A percentile compares a stretch with the other conserved stretches of the same genome.
Conservation (phyloP, 345 rosid species). For the Salix caprea region DNA sequence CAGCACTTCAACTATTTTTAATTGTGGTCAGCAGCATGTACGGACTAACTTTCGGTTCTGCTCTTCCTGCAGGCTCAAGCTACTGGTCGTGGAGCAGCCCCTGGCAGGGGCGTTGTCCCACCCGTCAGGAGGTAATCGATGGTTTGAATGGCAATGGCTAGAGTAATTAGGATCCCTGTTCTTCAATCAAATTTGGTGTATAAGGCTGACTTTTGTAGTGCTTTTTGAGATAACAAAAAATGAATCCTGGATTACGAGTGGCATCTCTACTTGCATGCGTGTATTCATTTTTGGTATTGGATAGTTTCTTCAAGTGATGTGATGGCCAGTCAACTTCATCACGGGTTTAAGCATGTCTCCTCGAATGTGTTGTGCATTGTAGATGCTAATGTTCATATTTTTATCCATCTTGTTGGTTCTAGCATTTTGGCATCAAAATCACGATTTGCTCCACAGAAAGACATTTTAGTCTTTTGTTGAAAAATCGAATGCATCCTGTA, state of each 20-base stretch:
- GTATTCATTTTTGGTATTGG: neutral
- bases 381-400: too few species aligned
- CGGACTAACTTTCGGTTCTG: neutral
- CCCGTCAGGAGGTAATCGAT: conserved; percentile 58
- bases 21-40: neutral
- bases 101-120: conserved; percentile 73
- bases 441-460: too few species aligned
- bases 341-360: neutral
- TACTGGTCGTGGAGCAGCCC: conserved; percentile 72
- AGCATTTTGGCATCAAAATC: too few species aligned
- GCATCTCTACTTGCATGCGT: conserved; percentile 1
- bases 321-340: neutral
- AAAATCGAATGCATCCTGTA: too few species aligned
- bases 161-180: conserved; percentile 2
- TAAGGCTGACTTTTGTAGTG: neutral
- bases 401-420: too few species aligned
- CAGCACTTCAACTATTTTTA: too few species aligned
- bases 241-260: neutral
- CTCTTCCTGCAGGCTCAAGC: conserved; percentile 50
- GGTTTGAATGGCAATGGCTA: too few species aligned
- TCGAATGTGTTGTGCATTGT: neutral
- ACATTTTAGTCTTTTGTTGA: too few species aligned
- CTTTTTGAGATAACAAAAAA: neutral
- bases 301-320: neutral
- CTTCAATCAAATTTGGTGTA: neutral